Evolutionary conservation across 139 green algal species (phyloP).

Genomic region (Chlamydomonas schloesseri): DNA sequence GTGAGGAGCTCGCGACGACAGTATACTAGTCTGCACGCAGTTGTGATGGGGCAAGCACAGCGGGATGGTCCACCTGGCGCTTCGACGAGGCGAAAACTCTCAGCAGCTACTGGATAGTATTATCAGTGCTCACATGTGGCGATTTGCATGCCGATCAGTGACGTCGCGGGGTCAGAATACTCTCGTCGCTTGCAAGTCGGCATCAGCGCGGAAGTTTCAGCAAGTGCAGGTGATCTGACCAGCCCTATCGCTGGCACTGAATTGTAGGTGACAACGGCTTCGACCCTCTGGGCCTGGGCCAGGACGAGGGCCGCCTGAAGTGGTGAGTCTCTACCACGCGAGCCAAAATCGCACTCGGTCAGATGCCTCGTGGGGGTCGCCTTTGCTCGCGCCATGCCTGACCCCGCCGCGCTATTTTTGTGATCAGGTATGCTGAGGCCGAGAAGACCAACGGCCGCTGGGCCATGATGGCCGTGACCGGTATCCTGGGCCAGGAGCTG

Average conservation of each 20-base stretch:
- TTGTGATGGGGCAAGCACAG: not conserved
- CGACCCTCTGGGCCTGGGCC: slow-evolving; percentile 81
- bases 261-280: slow-evolving; percentile 67
- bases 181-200: too few species aligned
- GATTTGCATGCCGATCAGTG: too few species aligned
- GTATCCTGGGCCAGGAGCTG: slow-evolving; percentile 81
- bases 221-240: not conserved
- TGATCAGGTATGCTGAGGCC: slow-evolving; percentile 81
- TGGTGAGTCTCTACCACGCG: slow-evolving; percentile 62
- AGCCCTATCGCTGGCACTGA: too few species aligned
- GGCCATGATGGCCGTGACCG: slow-evolving; percentile 89
- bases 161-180: too few species aligned
- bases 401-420: not conserved
- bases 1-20: slow-evolving; percentile 29
- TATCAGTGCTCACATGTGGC: too few species aligned
- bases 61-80: too few species aligned
- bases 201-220: too few species aligned
- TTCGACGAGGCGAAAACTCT: too few species aligned
- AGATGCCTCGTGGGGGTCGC: too few species aligned
- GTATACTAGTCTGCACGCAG: not conserved
- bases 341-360: too few species aligned
- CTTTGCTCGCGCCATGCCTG: too few species aligned
- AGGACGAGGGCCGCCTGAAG: slow-evolving; percentile 78
- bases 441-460: slow-evolving; percentile 93
- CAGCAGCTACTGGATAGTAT: not conserved